A percentile compares a stretch with the other conserved stretches of the same genome.
phyloP scores from a whole-genome alignment of 306 rosid genomes.

The Cicer judaicum region DNA sequence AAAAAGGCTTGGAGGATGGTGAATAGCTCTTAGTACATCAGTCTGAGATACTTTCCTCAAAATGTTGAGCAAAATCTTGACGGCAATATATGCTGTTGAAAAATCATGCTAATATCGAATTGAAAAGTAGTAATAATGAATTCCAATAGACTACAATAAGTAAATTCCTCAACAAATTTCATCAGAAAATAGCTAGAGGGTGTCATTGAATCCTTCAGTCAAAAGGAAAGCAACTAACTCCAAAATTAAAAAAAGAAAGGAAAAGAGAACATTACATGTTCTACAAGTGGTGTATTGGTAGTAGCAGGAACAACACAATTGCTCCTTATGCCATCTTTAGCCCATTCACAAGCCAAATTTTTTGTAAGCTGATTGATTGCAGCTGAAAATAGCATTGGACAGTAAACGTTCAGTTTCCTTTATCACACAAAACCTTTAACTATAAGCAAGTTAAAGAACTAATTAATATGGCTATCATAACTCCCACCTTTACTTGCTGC shows the following conservation, averaged over 20 bases:
- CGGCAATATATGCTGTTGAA: neutral
- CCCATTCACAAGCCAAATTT: slow-evolving; percentile 90
- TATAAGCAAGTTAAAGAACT: slow-evolving; percentile 14
- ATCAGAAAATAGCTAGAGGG: slow-evolving; percentile 17
- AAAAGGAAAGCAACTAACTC: slow-evolving; percentile 33
- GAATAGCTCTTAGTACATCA: slow-evolving; percentile 6
- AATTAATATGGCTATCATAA: slow-evolving; percentile 15
- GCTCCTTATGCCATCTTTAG: slow-evolving; percentile 81
- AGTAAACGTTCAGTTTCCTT: slow-evolving; percentile 10
- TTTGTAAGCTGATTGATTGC: slow-evolving; percentile 86
- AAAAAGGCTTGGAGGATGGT: neutral
- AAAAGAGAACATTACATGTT: slow-evolving; percentile 56
- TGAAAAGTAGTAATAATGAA: neutral
- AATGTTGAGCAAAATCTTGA: slow-evolving; percentile 21
- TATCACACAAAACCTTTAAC: slow-evolving; percentile 18
- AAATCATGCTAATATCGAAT: neutral
- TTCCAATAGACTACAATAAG: too few species aligned
- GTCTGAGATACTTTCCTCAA: neutral
- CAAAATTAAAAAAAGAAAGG: slow-evolving; percentile 1
- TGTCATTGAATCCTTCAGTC: neutral
- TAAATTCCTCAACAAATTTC: neutral
- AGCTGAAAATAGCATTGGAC: slow-evolving; percentile 59
- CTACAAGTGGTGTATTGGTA: slow-evolving; percentile 71
- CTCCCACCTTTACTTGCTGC: slow-evolving; percentile 77
- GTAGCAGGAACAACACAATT: slow-evolving; percentile 85